Evolutionary conservation across 108 stramenopile genomes (phyloP).

Genomic region (Fistulifera pelliculosa): DNA sequence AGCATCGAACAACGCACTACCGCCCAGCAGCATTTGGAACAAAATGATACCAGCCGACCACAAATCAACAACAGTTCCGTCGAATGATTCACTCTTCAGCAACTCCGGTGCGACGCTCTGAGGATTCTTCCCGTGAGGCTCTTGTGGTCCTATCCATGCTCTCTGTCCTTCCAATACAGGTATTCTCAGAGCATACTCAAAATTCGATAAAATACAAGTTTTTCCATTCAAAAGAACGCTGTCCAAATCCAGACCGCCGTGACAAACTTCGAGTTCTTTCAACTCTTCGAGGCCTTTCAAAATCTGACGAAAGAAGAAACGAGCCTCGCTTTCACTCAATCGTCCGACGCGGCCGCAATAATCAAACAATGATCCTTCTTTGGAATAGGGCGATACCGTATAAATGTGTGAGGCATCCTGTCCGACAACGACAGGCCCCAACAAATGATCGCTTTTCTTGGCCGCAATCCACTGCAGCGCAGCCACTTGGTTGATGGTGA

Average conservation of each 20-base stretch:
- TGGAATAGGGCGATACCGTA: not conserved
- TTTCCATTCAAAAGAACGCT: conserved; percentile 34
- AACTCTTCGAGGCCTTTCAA: conserved; percentile 33
- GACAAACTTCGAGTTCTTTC: conserved; percentile 32
- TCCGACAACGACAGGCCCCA: too few species aligned
- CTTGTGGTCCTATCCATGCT: conserved; percentile 9
- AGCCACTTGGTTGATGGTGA: too few species aligned
- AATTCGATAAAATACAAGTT: conserved; percentile 30
- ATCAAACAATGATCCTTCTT: conserved; percentile 15
- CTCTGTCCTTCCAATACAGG: conserved; percentile 17
- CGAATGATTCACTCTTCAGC: conserved; percentile 26
- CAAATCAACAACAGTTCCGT: conserved; percentile 70
- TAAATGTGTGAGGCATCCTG: not conserved
- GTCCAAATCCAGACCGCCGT: conserved; percentile 55
- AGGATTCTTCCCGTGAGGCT: conserved; percentile 34
- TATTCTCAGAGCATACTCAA: conserved; percentile 42
- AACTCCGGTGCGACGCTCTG: conserved; percentile 68
- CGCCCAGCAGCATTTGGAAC: conserved; percentile 60
- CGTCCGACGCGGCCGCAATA: conserved; percentile 13
- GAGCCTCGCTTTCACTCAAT: conserved; percentile 31
- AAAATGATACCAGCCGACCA: conserved; percentile 80
- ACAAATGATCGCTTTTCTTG: too few species aligned
- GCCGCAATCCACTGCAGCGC: too few species aligned
- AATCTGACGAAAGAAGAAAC: conserved; percentile 55
- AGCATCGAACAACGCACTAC: conserved; percentile 56